A percentile compares a stretch with the other conserved stretches of the same genome.
Evolutionary conservation across 108 stramenopile genomes (phyloP).

Genomic region (Chaetoceros muelleri): DNA sequence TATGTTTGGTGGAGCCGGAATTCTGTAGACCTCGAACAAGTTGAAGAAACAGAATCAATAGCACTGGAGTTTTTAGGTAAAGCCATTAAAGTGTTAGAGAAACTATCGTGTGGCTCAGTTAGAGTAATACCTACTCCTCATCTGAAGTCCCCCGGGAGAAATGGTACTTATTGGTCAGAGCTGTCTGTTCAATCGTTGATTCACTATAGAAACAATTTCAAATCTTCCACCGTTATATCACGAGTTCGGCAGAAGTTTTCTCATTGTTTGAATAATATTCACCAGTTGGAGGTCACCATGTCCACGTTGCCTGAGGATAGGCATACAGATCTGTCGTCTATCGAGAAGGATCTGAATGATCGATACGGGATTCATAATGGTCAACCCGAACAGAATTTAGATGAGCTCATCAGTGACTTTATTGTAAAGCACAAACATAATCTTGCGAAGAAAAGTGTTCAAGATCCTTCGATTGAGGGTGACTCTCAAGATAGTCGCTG

Average conservation of each 20-base stretch:
- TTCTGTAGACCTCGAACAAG: constrained; percentile 21
- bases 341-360: constrained; percentile 41
- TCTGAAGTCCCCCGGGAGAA: constrained; percentile 43
- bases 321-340: constrained; percentile 22
- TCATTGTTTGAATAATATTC: constrained; percentile 20
- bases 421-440: constrained; percentile 29
- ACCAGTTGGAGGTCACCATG: too few species aligned
- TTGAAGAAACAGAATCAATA: constrained; percentile 42
- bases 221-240: constrained; percentile 65
- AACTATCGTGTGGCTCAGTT: background rate
- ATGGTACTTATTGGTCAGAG: constrained; percentile 50
- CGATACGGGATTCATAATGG: constrained; percentile 39
- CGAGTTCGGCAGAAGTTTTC: constrained; percentile 45
- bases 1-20: constrained; percentile 57
- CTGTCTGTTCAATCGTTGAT: constrained; percentile 36
- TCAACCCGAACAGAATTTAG: constrained; percentile 23
- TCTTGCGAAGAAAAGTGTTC: background rate
- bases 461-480: background rate
- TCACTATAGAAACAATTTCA: constrained; percentile 43
- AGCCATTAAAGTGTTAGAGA: constrained; percentile 21
- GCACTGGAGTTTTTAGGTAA: constrained; percentile 43
- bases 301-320: constrained; percentile 9
- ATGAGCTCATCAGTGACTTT: constrained; percentile 66
- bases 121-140: constrained; percentile 46
- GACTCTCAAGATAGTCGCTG: constrained; percentile 11